phyloP scores from a whole-genome alignment of 768 basidiomycete species.

The Termitomyces sp. region DNA sequence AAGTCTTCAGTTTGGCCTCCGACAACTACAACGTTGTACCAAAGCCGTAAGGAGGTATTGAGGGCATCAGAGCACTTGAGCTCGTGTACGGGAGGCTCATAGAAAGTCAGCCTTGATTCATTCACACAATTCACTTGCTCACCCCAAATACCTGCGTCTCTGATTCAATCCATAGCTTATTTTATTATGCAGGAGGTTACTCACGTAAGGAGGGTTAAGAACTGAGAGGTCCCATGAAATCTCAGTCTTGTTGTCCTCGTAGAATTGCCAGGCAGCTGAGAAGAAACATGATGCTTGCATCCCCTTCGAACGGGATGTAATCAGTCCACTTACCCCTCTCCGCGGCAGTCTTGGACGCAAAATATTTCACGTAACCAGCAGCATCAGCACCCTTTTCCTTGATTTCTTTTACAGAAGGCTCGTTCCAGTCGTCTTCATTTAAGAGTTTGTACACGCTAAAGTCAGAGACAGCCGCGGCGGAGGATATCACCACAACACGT shows the following conservation, averaged over 20 bases:
- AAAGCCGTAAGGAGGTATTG: conserved; percentile 31
- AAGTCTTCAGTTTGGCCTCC: conserved; percentile 16
- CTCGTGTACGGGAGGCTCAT: conserved; percentile 36
- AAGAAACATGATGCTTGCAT: not conserved
- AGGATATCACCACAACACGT: conserved; percentile 62
- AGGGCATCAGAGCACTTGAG: conserved; percentile 26
- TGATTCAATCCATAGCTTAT: not conserved
- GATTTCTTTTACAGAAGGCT: conserved; percentile 42
- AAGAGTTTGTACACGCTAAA: conserved; percentile 25
- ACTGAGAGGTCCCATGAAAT: conserved; percentile 49
- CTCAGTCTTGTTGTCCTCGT: conserved; percentile 31
- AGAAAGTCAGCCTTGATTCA: not conserved
- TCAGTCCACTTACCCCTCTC: conserved; percentile 39
- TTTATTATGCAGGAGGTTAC: conserved; percentile 1
- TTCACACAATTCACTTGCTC: not conserved
- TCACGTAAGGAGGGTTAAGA: conserved; percentile 50
- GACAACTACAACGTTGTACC: conserved; percentile 30
- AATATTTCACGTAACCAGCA: conserved; percentile 10
- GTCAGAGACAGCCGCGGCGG: conserved; percentile 44
- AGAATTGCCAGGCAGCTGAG: conserved; percentile 40
- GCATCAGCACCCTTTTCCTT: conserved; percentile 48
- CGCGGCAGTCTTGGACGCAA: conserved; percentile 55
- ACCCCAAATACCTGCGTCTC: conserved; percentile 28
- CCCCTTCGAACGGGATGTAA: not conserved
- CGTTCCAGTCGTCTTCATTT: conserved; percentile 60